A percentile compares a stretch with the other conserved stretches of the same genome.
Evolutionary conservation across 306 rosid genomes (phyloP).

Genomic region (Cicer pinnatifidum): DNA sequence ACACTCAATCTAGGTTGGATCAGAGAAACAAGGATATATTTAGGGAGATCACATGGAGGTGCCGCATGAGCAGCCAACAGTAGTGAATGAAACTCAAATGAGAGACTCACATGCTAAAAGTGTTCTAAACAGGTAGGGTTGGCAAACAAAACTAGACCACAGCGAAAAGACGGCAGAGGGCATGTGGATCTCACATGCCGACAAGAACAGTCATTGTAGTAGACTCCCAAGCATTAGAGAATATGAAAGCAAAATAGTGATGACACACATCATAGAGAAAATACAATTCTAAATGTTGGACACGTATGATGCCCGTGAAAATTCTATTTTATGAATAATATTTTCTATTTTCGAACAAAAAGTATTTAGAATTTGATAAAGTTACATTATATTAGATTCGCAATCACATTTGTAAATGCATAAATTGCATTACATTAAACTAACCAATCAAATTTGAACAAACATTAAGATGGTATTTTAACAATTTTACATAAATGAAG

Average conservation of each 20-base stretch:
- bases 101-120: conserved; percentile 1
- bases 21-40: neutral
- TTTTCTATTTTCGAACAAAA: neutral
- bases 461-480: neutral
- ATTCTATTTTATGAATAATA: neutral
- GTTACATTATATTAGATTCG: neutral
- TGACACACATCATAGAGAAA: neutral
- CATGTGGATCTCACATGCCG: neutral
- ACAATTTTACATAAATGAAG: neutral
- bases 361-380: neutral
- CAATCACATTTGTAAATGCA: neutral
- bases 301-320: neutral
- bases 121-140: neutral
- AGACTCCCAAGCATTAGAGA: neutral
- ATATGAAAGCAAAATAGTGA: neutral
- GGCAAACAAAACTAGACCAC: conserved; percentile 4
- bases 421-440: neutral
- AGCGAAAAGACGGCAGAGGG: neutral
- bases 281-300: neutral
- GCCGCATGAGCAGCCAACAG: neutral
- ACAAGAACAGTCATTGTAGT: neutral
- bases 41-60: neutral
- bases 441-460: conserved; percentile 8
- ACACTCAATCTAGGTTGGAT: neutral
- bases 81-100: conserved; percentile 4